Evolutionary conservation across 2,329 filamentous ascomycete genomes (phyloP).

Genomic region (Neospermospora avenae): DNA sequence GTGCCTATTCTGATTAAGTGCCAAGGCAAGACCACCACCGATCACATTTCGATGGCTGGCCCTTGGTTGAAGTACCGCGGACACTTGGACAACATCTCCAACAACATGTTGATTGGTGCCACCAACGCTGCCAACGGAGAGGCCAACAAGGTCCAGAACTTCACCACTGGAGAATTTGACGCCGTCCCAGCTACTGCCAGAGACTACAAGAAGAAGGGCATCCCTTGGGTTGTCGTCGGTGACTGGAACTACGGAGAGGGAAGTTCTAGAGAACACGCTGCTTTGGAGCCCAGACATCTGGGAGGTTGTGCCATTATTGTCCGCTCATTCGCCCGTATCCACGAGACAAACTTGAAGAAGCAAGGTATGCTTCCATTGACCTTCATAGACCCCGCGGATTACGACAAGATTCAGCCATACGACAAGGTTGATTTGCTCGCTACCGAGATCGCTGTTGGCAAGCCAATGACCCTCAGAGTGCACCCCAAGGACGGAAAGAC

Average conservation of each 20-base stretch:
- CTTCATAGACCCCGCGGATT: constrained; percentile 91
- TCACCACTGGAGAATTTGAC: constrained; percentile 76
- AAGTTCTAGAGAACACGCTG: constrained; percentile 95
- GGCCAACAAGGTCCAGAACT: constrained; percentile 97
- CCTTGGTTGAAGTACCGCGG: constrained; percentile 99
- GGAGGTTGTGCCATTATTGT: constrained; percentile 96
- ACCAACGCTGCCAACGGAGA: constrained; percentile 94
- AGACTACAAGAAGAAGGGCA: constrained; percentile 97
- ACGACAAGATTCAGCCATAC: constrained; percentile 92
- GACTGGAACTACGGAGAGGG: constrained; percentile 99
- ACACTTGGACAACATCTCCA: constrained; percentile 98
- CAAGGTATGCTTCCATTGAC: constrained; percentile 99
- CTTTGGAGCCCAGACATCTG: constrained; percentile 94
- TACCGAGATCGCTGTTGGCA: constrained; percentile 87
- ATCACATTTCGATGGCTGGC: constrained; percentile 96
- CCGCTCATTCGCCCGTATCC: constrained; percentile 95
- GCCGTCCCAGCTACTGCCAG: constrained; percentile 91
- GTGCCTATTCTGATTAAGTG: constrained; percentile 95
- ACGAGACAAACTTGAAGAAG: constrained; percentile 99
- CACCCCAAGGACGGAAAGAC: constrained; percentile 83
- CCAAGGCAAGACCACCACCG: constrained; percentile 93
- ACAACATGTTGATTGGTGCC: constrained; percentile 99
- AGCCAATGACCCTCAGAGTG: constrained; percentile 87
- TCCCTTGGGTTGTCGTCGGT: constrained; percentile 96
- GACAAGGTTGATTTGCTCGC: constrained; percentile 86